Percentiles rank a stretch among this genome's conserved stretches.
These are phyloP conservation scores for Epichloe hybrida DNA, from an alignment of 2,329 filamentous ascomycete genomes.

Conservation along the genomic window DNA sequence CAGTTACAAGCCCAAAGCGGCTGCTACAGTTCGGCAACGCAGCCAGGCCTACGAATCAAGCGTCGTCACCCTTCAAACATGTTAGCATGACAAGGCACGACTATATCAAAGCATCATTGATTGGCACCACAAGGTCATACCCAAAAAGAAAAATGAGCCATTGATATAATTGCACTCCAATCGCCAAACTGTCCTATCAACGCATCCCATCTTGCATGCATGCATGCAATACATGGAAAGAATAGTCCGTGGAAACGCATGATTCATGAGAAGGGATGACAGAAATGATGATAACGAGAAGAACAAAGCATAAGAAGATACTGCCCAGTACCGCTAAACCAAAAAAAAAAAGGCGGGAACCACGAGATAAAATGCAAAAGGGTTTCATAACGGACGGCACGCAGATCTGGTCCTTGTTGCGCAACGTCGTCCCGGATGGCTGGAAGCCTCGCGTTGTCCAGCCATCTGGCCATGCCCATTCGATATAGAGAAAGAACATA, in stretches of 20 bases:
- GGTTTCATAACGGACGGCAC: background rate
- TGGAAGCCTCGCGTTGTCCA: background rate
- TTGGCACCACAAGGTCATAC: background rate
- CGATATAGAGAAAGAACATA: background rate
- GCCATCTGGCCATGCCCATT: background rate
- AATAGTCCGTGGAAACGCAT: background rate
- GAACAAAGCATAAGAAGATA: constrained; percentile 6
- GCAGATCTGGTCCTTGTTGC: background rate
- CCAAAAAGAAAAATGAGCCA: constrained; percentile 2
- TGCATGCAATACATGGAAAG: too few relatives aligned
- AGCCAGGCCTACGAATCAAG: too few relatives aligned
- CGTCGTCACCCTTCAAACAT: too few relatives aligned
- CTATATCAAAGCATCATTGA: background rate
- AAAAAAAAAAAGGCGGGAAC: background rate
- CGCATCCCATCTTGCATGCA: constrained; percentile 17
- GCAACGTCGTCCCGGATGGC: background rate
- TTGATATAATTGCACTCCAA: constrained; percentile 34
- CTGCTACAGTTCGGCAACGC: too few relatives aligned
- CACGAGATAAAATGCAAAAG: background rate
- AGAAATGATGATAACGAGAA: background rate
- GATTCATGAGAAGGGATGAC: background rate
- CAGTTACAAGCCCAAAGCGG: too few relatives aligned
- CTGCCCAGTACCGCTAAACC: background rate
- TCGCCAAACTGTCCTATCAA: constrained; percentile 38
- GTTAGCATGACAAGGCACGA: too few relatives aligned